These are phyloP conservation scores for Polyporus arcularius DNA, from an alignment of 768 basidiomycete genomes.

Conservation along the genomic window DNA sequence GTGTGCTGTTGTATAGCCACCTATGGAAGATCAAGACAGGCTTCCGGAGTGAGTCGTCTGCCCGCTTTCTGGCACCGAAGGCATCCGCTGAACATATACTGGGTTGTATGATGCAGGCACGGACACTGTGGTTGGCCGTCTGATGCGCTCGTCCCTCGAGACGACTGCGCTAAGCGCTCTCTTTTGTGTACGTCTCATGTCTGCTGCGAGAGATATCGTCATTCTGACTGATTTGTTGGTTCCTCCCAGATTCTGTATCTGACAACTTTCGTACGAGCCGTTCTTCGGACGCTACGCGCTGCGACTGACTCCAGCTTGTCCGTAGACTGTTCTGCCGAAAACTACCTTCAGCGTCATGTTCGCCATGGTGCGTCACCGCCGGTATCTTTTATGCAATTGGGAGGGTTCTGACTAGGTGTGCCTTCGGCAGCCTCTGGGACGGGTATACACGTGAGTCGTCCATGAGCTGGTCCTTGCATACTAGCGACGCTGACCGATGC, in stretches of 20 bases:
- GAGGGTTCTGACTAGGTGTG: not conserved
- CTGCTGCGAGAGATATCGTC: not conserved
- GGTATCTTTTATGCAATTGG: not conserved
- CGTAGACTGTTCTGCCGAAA: not conserved
- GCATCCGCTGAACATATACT: not conserved
- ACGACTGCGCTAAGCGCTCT: not conserved
- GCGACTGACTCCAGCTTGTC: not conserved
- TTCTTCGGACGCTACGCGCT: not conserved
- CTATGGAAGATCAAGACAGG: not conserved
- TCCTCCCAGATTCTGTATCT: not conserved
- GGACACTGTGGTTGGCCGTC: slow-evolving; percentile 3
- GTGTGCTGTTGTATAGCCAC: slow-evolving; percentile 1
- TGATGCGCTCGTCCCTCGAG: slow-evolving; percentile 9
- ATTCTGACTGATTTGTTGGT: not conserved
- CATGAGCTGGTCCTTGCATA: not conserved
- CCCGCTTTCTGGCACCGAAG: not conserved
- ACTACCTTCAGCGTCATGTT: slow-evolving; percentile 3
- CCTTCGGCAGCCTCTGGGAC: not conserved
- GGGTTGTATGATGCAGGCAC: not conserved
- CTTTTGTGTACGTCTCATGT: not conserved
- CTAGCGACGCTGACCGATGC: not conserved
- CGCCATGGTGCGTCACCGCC: not conserved
- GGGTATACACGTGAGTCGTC: slow-evolving; percentile 4
- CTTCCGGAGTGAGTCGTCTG: not conserved
- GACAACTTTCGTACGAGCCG: not conserved